Base-by-base conservation (phyloP, 495 filamentous ascomycete genomes). In the Pyrenula aspistea region DNA sequence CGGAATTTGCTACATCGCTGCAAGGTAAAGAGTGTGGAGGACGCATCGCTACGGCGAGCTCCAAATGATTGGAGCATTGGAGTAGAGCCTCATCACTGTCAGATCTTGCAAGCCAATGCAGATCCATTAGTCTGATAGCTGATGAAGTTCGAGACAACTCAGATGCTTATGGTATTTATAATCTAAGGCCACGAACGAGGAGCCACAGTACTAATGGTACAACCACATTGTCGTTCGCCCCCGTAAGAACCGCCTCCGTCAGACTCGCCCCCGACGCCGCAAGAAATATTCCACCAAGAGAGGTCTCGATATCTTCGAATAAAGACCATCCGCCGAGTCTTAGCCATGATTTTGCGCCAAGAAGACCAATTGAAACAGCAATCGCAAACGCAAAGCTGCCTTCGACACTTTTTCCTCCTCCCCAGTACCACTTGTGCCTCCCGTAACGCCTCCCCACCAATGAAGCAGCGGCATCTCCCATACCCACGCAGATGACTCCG, bases 151-250 rank as follows among this genome's bases (percentile, higher is more conserved):
- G n/a, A n/a, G n/a, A n/a, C n/a, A n/a, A n/a, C n/a, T n/a, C n/a
- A n/a, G n/a, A n/a, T n/a, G n/a, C n/a, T n/a, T n/a, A n/a, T n/a
- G n/a, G n/a, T n/a, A n/a, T 42, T 72, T 76, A 93, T 56, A 94
- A 68, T 42, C 80, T 79, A 62, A 95, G 69, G 2, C 85, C 85
- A 63, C 89, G 84, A 57, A 95, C 90, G 60, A 93, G 78, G 62
- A 88, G 75, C 93, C 93, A 99, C 53, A 97, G 70, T 55, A 94
- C 85, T 48, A 97, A 81, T n/a, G 94, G 94, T 59, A 97, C 93
- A 55, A 96, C 81, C 23, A 99, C 92, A 75, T 99, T 99, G 73
- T 99, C 93, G 76, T 99, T 99, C 53, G 91, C 93, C 11, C 93
- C 94, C 51, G 94, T 97, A 56, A 97, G 73, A 57, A 96, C 91